Conservation (phyloP, 2,329 filamentous ascomycete species). For the Penicillium frequentans region DNA sequence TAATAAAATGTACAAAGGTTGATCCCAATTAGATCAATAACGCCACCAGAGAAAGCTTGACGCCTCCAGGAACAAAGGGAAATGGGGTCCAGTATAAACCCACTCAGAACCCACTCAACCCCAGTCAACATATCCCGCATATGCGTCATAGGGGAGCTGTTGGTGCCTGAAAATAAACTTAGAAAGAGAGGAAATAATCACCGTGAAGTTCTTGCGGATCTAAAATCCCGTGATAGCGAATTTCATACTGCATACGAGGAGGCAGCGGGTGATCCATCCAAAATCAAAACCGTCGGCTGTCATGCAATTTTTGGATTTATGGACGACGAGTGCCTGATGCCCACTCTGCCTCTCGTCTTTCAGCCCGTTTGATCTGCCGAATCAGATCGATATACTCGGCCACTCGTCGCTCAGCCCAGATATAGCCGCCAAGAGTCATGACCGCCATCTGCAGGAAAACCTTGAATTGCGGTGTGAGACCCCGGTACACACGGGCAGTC, state of each 20-base stretch:
- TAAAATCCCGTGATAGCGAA: background rate
- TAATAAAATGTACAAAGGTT: background rate
- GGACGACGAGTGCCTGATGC: background rate
- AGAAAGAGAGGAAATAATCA: background rate
- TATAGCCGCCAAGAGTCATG: conserved; percentile 50
- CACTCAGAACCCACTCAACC: background rate
- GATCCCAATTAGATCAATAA: conserved; percentile 19
- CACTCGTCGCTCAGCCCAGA: conserved; percentile 50
- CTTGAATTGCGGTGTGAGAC: conserved; percentile 51
- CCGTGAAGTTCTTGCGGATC: background rate
- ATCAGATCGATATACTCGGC: conserved; percentile 47
- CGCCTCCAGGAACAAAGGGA: background rate
- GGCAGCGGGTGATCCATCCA: background rate
- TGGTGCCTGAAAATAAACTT: background rate
- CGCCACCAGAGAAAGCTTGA: conserved; percentile 9
- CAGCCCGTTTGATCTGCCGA: conserved; percentile 42
- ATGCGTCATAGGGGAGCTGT: background rate
- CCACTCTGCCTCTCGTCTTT: conserved; percentile 35
- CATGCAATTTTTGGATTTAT: background rate
- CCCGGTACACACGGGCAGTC: conserved; percentile 45
- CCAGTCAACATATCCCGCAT: background rate
- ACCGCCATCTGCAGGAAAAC: conserved; percentile 49
- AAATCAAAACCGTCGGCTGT: background rate
- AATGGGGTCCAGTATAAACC: background rate
- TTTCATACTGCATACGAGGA: background rate